These are phyloP conservation scores for Hypoxylon sp. DNA, from an alignment of 2,329 filamentous ascomycete genomes.

Conservation along the genomic window DNA sequence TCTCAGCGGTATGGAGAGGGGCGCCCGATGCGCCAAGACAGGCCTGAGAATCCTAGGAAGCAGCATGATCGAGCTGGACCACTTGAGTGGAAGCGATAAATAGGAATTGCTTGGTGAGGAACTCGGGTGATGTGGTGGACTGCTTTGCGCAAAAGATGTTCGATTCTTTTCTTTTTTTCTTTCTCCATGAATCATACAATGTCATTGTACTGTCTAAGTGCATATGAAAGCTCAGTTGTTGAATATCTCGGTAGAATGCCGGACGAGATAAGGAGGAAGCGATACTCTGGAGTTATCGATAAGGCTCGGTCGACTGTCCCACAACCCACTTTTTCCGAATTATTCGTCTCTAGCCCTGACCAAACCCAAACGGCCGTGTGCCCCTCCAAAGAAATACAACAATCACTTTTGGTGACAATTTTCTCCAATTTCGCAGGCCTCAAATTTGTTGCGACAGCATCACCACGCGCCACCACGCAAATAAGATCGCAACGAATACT, in stretches of 20 bases:
- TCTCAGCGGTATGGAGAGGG: constrained; percentile 10
- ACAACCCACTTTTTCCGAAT: constrained; percentile 44
- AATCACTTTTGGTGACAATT: constrained; percentile 24
- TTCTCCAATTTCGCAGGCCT: constrained; percentile 22
- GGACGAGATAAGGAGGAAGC: constrained; percentile 5
- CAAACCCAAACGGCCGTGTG: constrained; percentile 23
- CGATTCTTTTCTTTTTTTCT: constrained; percentile 32
- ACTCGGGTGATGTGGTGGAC: neutral
- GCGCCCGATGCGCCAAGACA: constrained; percentile 39
- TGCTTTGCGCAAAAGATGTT: constrained; percentile 14
- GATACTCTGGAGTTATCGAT: constrained; percentile 14
- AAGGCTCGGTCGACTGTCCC: constrained; percentile 22
- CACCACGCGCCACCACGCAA: neutral
- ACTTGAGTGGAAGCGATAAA: neutral
- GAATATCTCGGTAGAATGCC: constrained; percentile 30
- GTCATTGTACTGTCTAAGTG: neutral
- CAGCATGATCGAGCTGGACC: constrained; percentile 33
- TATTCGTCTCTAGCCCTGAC: constrained; percentile 27
- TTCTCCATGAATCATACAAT: neutral
- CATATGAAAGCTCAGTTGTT: neutral
- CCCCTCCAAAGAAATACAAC: constrained; percentile 29
- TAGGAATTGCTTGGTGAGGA: constrained; percentile 5
- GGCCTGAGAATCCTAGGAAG: constrained; percentile 43
- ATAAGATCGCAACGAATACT: constrained; percentile 45
- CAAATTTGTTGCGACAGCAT: constrained; percentile 11